These are phyloP conservation scores for Cercospora citrullina DNA, from an alignment of 2,329 filamentous ascomycete species.

Conservation along the genomic window DNA sequence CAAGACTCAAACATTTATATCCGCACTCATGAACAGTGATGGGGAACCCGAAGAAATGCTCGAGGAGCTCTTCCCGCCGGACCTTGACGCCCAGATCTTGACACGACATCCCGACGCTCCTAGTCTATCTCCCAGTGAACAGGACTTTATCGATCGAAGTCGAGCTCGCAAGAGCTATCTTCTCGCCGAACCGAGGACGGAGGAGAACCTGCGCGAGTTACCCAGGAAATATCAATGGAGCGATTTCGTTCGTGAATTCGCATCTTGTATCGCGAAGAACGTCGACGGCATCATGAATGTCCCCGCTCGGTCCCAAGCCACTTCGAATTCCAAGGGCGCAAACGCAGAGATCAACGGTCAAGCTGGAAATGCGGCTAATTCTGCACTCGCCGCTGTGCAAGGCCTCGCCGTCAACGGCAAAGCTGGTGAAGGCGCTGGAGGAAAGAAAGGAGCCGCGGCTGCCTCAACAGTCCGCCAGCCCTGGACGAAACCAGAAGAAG, in stretches of 20 bases:
- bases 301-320: constrained; percentile 31
- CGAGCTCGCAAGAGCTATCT: constrained; percentile 58
- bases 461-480: constrained; percentile 58
- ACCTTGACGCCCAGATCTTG: constrained; percentile 57
- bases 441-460: constrained; percentile 24
- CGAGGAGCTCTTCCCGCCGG: constrained; percentile 60
- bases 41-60: constrained; percentile 58
- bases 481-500: constrained; percentile 87
- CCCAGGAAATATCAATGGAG: constrained; percentile 64
- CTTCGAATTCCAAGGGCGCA: constrained; percentile 10
- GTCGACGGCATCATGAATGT: constrained; percentile 49
- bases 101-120: constrained; percentile 56
- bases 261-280: constrained; percentile 59
- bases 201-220: constrained; percentile 50
- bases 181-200: constrained; percentile 47
- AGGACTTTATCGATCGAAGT: constrained; percentile 59
- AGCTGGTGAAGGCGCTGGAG: constrained; percentile 5
- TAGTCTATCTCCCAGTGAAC: constrained; percentile 57
- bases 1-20: constrained; percentile 68
- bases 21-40: constrained; percentile 58
- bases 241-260: constrained; percentile 61
- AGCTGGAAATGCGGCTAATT: background rate
- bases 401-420: constrained; percentile 10
- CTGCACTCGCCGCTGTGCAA: constrained; percentile 8
- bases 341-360: constrained; percentile 17